Evolutionary conservation across 768 basidiomycete genomes (phyloP), one percentile per base, ranked within the genome.

Genomic region (Boletus reticulatus): DNA sequence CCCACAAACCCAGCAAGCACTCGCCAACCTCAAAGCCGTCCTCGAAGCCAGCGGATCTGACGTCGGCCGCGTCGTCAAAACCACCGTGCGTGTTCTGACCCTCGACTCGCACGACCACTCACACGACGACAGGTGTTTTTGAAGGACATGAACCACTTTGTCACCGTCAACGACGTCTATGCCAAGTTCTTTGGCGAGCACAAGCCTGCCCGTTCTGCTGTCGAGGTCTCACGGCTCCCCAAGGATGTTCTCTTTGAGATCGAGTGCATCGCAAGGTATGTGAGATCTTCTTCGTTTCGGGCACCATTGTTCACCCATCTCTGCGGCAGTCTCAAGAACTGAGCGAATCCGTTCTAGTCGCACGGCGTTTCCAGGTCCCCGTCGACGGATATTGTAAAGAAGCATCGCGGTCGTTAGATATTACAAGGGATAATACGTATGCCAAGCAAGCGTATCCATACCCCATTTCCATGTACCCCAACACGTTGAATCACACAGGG

Each of bases 211-310:
- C 80, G 97, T 58, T 94, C 94, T 31, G 85, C 89, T 32, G 92
- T 99, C 50, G 93, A 98, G 76, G 92, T 94, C 32, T 78, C 88
- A 34, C 79, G 92, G 43, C 80, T 98, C 50, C 96, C 96, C 11
- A 92, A 88, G 70, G 91, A 94, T 65, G 95, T 92, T 10, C 78
- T 95, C 36, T 85, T 97, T 48, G 96, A 98, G 79, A 83, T 98
- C 52, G 96, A 98, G 73, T 86, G 84, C 57, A 88, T 94, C 71
- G 92, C 86, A 13, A 87, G 85, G 87, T 86, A 62, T 50, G 82
- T 62, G 10, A 20, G 3, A 19, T 12, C 20, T 4, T 7, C 55
- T 6, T 43, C 27, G 32, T 20, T n/a, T 42, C 12, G 17, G 7
- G 29, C 44, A 31, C 41, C 24, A 1, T 52, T 9, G 16, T 29